phyloP scores from a whole-genome alignment of 73 alveolate species.

The Diophrys appendiculata region DNA sequence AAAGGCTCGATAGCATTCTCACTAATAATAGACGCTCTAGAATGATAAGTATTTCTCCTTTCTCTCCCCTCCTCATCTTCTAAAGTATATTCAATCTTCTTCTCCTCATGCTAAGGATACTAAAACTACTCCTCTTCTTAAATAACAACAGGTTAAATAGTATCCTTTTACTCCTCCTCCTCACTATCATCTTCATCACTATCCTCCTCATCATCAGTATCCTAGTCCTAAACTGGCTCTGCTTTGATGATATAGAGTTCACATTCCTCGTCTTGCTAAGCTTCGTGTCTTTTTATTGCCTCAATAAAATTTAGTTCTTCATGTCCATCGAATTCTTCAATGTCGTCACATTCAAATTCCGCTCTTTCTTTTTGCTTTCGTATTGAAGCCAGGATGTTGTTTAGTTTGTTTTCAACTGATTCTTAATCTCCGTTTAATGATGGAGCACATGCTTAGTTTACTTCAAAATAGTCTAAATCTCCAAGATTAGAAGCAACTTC shows the following conservation, averaged over 20 bases:
- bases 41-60: too few relatives aligned
- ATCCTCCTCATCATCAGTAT: slow-evolving; percentile 2
- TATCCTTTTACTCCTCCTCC: neutral
- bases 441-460: too few relatives aligned
- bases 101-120: neutral
- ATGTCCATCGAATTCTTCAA: too few relatives aligned
- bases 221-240: neutral
- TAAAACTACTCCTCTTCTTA: neutral
- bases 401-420: too few relatives aligned
- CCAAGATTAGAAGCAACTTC: too few relatives aligned
- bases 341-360: too few relatives aligned
- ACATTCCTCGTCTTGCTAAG: neutral
- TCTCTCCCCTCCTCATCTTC: neutral
- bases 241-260: slow-evolving; percentile 10
- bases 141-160: neutral
- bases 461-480: too few relatives aligned
- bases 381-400: too few relatives aligned
- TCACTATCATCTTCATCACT: slow-evolving; percentile 15
- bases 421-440: too few relatives aligned
- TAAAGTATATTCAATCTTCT: neutral
- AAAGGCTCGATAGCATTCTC: neutral
- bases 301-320: too few relatives aligned
- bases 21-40: neutral
- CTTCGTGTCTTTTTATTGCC: too few relatives aligned
- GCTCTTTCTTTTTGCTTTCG: too few relatives aligned